Conservation (phyloP, 352 stramenopile species). For the Globisporangium polare region DNA sequence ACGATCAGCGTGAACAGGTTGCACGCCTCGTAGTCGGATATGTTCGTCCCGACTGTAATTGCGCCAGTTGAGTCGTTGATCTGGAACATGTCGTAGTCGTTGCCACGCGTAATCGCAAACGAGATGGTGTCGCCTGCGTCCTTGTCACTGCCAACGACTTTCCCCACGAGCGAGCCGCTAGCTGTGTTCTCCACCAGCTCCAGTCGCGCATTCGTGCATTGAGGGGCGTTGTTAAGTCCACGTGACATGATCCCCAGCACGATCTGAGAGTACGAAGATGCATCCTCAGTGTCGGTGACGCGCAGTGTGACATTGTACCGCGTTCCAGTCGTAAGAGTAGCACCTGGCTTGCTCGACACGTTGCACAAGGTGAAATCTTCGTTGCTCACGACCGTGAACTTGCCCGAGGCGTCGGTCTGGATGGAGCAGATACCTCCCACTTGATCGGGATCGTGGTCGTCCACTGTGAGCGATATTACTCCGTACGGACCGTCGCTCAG, state of each 20-base stretch:
- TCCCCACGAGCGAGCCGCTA: constrained; percentile 21
- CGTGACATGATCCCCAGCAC: constrained; percentile 38
- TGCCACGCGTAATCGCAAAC: constrained; percentile 32
- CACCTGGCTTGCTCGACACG: constrained; percentile 13
- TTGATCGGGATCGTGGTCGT: constrained; percentile 44
- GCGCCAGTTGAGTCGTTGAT: constrained; percentile 41
- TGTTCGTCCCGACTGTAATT: constrained; percentile 33
- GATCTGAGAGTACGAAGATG: constrained; percentile 34
- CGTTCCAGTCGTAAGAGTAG: constrained; percentile 12
- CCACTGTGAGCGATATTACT: constrained; percentile 31
- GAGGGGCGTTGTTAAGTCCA: constrained; percentile 45
- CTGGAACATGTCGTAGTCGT: constrained; percentile 38
- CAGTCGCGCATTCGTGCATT: constrained; percentile 21
- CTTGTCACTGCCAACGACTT: constrained; percentile 31
- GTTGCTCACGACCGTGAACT: constrained; percentile 25
- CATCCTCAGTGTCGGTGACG: constrained; percentile 32
- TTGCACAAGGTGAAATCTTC: constrained; percentile 22
- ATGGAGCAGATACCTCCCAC: constrained; percentile 41
- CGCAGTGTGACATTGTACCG: constrained; percentile 20
- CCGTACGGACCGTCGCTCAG: constrained; percentile 40
- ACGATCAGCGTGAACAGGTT: constrained; percentile 32
- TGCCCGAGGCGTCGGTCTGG: constrained; percentile 16
- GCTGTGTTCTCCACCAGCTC: constrained; percentile 47
- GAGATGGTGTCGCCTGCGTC: constrained; percentile 32
- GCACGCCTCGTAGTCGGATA: constrained; percentile 42